A percentile compares a stretch with the other conserved stretches of the same genome.
Evolutionary conservation across 2,329 filamentous ascomycete species (phyloP).

Genomic region (Paraphaeosphaeria minitans): DNA sequence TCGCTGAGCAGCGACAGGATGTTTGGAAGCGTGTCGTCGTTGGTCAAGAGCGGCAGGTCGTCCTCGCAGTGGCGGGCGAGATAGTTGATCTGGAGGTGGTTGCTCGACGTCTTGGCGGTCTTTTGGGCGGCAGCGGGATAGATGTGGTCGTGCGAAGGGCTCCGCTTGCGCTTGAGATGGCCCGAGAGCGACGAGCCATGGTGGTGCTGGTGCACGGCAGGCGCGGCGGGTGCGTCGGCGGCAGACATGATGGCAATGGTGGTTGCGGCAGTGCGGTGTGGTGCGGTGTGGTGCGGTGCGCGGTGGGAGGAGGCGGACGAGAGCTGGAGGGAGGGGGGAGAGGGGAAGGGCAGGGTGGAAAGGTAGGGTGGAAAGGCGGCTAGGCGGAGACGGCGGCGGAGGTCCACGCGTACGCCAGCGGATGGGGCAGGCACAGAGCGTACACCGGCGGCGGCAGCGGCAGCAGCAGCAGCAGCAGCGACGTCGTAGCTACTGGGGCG

Average conservation of each 20-base stretch:
- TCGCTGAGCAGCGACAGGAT: constrained; percentile 74
- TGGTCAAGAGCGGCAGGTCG: constrained; percentile 65
- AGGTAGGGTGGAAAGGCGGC: constrained; percentile 27
- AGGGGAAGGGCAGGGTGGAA: not conserved
- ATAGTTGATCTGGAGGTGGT: constrained; percentile 71
- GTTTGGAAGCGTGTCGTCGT: constrained; percentile 73
- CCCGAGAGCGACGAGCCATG: constrained; percentile 26
- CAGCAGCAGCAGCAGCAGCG: constrained; percentile 5
- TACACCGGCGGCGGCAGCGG: constrained; percentile 5
- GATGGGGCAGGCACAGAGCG: constrained; percentile 20
- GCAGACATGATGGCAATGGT: constrained; percentile 32
- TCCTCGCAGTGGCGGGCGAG: constrained; percentile 66
- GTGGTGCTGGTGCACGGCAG: constrained; percentile 31
- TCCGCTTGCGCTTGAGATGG: constrained; percentile 56
- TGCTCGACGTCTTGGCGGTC: constrained; percentile 57
- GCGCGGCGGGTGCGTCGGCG: constrained; percentile 26
- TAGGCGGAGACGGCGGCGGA: constrained; percentile 21
- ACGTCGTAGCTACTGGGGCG: constrained; percentile 1
- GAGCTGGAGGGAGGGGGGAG: not conserved
- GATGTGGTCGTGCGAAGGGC: constrained; percentile 45
- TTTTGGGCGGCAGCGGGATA: constrained; percentile 52
- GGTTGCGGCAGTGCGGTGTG: constrained; percentile 25
- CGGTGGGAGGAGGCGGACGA: constrained; percentile 20
- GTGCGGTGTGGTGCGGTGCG: constrained; percentile 24
- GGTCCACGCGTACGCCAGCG: constrained; percentile 21